Conservation (phyloP, 2,329 filamentous ascomycete species). For the Aureobasidium mangrovei region DNA sequence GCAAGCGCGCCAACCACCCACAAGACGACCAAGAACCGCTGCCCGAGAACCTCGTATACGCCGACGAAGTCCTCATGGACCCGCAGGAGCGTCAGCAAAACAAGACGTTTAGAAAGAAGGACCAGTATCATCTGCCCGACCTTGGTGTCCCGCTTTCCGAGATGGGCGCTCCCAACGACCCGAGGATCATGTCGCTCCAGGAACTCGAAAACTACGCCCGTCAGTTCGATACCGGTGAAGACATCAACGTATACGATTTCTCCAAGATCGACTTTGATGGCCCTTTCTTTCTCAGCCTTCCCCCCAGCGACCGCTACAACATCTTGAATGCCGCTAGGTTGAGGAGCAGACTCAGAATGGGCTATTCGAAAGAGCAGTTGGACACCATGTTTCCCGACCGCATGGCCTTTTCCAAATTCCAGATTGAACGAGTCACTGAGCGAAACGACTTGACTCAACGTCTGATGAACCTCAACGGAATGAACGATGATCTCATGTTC, state of each 20-base stretch:
- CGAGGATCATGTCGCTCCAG: constrained; percentile 90
- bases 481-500: constrained; percentile 68
- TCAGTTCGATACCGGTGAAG: constrained; percentile 86
- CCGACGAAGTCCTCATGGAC: constrained; percentile 78
- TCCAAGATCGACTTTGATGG: constrained; percentile 98
- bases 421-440: constrained; percentile 88
- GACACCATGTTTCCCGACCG: constrained; percentile 95
- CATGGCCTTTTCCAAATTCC: constrained; percentile 94
- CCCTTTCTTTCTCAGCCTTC: constrained; percentile 87
- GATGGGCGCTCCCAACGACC: constrained; percentile 87
- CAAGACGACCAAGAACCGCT: constrained; percentile 57
- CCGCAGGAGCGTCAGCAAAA: constrained; percentile 63
- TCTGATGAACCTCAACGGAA: constrained; percentile 87
- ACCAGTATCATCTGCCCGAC: constrained; percentile 91
- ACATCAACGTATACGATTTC: constrained; percentile 82
- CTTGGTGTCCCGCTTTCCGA: constrained; percentile 66
- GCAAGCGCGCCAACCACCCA: constrained; percentile 38
- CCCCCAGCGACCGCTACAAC: constrained; percentile 86
- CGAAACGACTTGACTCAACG: constrained; percentile 90
- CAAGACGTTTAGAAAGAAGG: constrained; percentile 79
- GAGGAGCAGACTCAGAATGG: constrained; percentile 85
- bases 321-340: constrained; percentile 90
- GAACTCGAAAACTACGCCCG: constrained; percentile 89
- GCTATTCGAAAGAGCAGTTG: constrained; percentile 89
- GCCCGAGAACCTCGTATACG: constrained; percentile 73